A percentile compares a stretch with the other conserved stretches of the same genome.
Conservation (phyloP, 495 filamentous ascomycete genomes). For the Penicillium paradoxum region DNA sequence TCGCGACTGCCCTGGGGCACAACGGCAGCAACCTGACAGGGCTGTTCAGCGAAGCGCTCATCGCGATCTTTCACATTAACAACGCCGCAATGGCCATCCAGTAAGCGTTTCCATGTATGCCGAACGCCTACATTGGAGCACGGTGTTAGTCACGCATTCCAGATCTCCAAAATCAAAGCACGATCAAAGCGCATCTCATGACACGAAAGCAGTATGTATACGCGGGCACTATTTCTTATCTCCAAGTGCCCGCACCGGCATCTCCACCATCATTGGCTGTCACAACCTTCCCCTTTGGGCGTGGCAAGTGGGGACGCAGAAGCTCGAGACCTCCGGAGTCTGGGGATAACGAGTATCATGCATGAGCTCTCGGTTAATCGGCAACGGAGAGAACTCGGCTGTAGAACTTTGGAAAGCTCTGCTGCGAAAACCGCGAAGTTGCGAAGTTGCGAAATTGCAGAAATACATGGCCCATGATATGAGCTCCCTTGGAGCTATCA, state of each 20-base stretch:
- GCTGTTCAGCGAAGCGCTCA: slow-evolving; percentile 60
- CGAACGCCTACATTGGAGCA: slow-evolving; percentile 51
- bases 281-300: slow-evolving; percentile 25
- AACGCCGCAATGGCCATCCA: slow-evolving; percentile 76
- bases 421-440: no score
- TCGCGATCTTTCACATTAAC: slow-evolving; percentile 58
- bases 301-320: slow-evolving; percentile 15
- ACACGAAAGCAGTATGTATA: background rate
- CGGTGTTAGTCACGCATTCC: background rate
- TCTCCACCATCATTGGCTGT: slow-evolving; percentile 24
- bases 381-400: no score
- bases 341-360: slow-evolving; percentile 5
- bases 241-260: background rate
- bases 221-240: background rate
- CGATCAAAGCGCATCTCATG: background rate
- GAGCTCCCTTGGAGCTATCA: background rate
- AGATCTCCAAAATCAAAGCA: background rate
- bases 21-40: slow-evolving; percentile 77
- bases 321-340: slow-evolving; percentile 5
- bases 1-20: slow-evolving; percentile 59
- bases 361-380: background rate
- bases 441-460: background rate
- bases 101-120: slow-evolving; percentile 72
- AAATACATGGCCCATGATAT: background rate
- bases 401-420: no score